These are phyloP conservation scores for Pulveroboletus sp. DNA, from an alignment of 768 basidiomycete species.

Conservation along the genomic window DNA sequence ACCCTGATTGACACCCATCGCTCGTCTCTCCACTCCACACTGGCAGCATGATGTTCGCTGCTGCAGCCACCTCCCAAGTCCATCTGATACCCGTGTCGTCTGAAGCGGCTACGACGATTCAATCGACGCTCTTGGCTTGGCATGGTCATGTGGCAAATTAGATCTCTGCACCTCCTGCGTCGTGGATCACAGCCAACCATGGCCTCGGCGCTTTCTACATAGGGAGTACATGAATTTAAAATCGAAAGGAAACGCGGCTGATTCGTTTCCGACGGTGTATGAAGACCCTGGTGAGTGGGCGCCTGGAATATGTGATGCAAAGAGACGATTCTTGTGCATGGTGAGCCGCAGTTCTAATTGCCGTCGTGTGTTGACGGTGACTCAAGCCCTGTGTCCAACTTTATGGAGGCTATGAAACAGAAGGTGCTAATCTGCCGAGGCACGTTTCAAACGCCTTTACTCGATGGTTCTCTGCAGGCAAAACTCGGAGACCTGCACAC, in stretches of 20 bases:
- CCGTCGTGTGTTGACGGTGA: constrained; percentile 3
- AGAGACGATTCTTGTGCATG: constrained; percentile 53
- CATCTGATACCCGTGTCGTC: too few species aligned
- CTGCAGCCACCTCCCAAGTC: constrained; percentile 13
- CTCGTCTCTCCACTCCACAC: too few species aligned
- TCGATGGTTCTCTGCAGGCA: neutral
- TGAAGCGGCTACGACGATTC: constrained; percentile 32
- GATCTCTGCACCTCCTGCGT: constrained; percentile 48
- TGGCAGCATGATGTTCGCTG: constrained; percentile 1
- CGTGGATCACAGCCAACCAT: constrained; percentile 51
- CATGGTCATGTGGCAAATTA: constrained; percentile 35
- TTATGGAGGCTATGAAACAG: constrained; percentile 26
- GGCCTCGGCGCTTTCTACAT: constrained; percentile 49
- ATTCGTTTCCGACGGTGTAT: constrained; percentile 44
- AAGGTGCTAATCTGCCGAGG: neutral
- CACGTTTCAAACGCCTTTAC: constrained; percentile 3
- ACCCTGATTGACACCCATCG: too few species aligned
- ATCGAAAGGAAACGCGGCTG: neutral
- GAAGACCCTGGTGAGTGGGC: constrained; percentile 60
- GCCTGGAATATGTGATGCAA: constrained; percentile 49
- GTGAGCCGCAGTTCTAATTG: constrained; percentile 34
- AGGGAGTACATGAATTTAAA: constrained; percentile 37
- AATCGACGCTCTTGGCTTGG: constrained; percentile 38
- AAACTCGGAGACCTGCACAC: neutral
- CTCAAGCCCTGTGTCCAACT: constrained; percentile 32